Base-by-base conservation (phyloP, 805 yeast genomes). In the Myxozyma neotropica region DNA sequence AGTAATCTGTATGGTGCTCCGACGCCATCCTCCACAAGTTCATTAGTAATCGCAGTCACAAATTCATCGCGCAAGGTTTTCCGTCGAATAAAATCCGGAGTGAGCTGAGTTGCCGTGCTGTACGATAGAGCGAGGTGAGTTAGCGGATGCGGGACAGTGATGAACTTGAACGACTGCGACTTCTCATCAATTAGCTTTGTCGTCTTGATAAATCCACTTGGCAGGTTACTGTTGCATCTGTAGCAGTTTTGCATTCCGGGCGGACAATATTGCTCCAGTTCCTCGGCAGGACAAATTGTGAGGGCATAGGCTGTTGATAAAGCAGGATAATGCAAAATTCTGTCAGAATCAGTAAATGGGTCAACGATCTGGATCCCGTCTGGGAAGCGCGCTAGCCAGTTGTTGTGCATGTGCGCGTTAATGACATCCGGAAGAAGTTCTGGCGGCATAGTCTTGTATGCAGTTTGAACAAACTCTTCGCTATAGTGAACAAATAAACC, bases 331-430 rank as follows among this genome's bases (percentile, higher is more conserved):
- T 53, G 50, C 19, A 67, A 17, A n/a, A 57, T 49, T 10, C 55
- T 35, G 21, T 53, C 55, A n/a, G 47, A 35, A 7, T 58, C 64
- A 15, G 55, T 51, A 42, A 58, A 54, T n/a, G 71, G 69, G 36
- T 68, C 63, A 3, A 69, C 59, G 23, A 70, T 59, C 1, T 63
- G 53, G 15, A 70, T 51, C 1, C 63, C 63, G 6, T 53, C 55
- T 3, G 55, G 46, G 48, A 63, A 68, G 19, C 61, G 59, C 23
- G 58, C 53, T 33, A 70, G 26, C 48, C 69, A 70, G 4, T 63
- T 53, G 24, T 66, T 64, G 44, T 69, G 72, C 52, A 70, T 56
- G 43, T 70, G 73, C 5, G 66, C 60, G 21, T 68, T 66, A 58
- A 69, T 68, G 10, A 70, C 58, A 7, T 56, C 67, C 5, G 72